Percentiles rank a stretch among this genome's conserved stretches.
phyloP scores from a whole-genome alignment of 192 early-diverging fungal genomes.

The Phycomyces blakesleeanus region DNA sequence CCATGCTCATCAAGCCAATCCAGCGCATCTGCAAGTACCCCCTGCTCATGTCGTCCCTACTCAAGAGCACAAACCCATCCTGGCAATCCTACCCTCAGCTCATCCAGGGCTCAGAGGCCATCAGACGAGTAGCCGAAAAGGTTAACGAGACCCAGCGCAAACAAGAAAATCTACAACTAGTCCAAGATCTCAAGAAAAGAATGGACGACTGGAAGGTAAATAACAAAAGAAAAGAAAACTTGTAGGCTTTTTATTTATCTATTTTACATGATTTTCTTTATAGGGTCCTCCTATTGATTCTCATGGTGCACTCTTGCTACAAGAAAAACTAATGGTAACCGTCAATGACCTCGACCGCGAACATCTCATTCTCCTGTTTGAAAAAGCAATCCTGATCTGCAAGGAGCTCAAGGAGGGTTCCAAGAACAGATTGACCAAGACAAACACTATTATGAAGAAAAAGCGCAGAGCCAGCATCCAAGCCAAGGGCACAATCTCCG shows the following conservation, averaged over 20 bases:
- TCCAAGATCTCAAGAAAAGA: conserved; percentile 73
- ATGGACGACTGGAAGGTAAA: conserved; percentile 88
- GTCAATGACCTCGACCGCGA: conserved; percentile 77
- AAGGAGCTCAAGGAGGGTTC: conserved; percentile 64
- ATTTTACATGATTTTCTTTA: not conserved
- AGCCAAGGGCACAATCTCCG: conserved; percentile 83
- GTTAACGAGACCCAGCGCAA: conserved; percentile 90
- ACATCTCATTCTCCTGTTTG: conserved; percentile 89
- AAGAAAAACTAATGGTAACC: conserved; percentile 83
- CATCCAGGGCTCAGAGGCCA: conserved; percentile 67
- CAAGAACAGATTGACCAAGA: conserved; percentile 39
- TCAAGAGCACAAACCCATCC: conserved; percentile 58
- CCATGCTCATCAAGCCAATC: conserved; percentile 94
- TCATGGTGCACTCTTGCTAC: conserved; percentile 80
- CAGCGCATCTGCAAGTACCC: conserved; percentile 99
- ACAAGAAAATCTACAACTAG: conserved; percentile 81
- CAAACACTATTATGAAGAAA: conserved; percentile 36
- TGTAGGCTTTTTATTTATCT: not conserved
- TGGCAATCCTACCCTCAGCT: conserved; percentile 60
- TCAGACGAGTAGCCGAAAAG: conserved; percentile 82
- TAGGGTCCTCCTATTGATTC: conserved; percentile 63
- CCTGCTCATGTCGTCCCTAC: conserved; percentile 71
- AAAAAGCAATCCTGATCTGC: conserved; percentile 88
- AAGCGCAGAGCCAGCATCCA: conserved; percentile 64
- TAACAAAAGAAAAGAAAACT: no score